Evolutionary conservation across 2,329 filamentous ascomycete genomes (phyloP).

Genomic region (Phialocephala sp.): DNA sequence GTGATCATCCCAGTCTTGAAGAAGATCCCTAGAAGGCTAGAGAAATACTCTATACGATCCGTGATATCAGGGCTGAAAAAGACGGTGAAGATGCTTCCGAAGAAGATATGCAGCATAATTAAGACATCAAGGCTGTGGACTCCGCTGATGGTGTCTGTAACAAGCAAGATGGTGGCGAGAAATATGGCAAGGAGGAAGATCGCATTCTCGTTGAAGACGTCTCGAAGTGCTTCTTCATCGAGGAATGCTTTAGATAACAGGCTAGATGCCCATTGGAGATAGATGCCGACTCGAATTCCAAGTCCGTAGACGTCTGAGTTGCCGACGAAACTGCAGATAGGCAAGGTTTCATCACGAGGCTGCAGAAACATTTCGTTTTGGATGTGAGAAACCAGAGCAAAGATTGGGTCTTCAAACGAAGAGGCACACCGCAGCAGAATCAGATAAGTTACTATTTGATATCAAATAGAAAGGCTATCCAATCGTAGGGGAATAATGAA

Average conservation of each 20-base stretch:
- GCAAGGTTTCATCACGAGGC: not conserved
- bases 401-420: no score
- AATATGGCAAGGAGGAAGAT: not conserved
- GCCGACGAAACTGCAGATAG: not conserved
- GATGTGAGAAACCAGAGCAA: no score
- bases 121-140: not conserved
- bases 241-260: not conserved
- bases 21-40: not conserved
- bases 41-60: not conserved
- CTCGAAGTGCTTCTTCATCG: not conserved
- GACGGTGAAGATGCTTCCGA: not conserved
- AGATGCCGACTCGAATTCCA: not conserved
- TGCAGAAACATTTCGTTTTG: not conserved
- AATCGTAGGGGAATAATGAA: no score
- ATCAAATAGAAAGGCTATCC: no score
- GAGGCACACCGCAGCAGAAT: no score
- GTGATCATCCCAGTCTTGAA: not conserved
- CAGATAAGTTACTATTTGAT: no score
- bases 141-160: not conserved
- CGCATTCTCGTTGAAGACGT: not conserved
- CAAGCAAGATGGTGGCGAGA: not conserved
- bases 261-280: not conserved
- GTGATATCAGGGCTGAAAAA: not conserved
- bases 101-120: not conserved
- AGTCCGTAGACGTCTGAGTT: not conserved